phyloP scores from a whole-genome alignment of 163 green algal species.

The Chlamydomonas reinhardtii region DNA sequence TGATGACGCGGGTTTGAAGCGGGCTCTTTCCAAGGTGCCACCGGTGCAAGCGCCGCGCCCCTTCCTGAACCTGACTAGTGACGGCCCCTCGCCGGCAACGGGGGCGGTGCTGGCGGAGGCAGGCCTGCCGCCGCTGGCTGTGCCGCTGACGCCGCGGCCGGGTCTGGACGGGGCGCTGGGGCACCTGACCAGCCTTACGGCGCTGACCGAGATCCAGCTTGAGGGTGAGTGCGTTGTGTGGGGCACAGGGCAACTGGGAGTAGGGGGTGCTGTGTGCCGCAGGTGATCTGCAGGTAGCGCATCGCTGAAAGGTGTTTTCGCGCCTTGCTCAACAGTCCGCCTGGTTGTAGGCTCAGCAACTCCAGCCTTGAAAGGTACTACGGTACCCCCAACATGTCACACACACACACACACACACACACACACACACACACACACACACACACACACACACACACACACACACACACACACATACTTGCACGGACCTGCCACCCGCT shows the following conservation, averaged over 20 bases:
- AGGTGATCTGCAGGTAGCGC: no score
- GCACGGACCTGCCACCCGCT: background rate
- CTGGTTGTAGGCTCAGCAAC: no score
- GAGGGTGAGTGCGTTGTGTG: background rate
- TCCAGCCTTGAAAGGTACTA: no score
- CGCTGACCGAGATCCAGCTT: slow-evolving; percentile 28
- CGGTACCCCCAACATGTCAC: no score
- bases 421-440: background rate
- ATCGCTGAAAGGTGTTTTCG: no score
- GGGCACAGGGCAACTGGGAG: no score
- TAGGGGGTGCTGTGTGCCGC: no score
- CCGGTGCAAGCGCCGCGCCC: slow-evolving; percentile 11
- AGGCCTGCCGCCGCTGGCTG: background rate
- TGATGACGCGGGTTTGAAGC: background rate
- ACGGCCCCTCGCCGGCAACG: background rate
- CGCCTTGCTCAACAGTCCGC: no score
- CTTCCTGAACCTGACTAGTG: background rate
- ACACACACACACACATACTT: background rate
- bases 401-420: no score
- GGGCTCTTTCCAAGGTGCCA: background rate
- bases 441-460: no score
- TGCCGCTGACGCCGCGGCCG: slow-evolving; percentile 11
- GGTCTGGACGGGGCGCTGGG: slow-evolving; percentile 34
- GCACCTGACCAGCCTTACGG: slow-evolving; percentile 35
- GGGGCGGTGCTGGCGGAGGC: background rate